Conservation (phyloP, 257 asterid genomes). For the Cinchona pubescens region DNA sequence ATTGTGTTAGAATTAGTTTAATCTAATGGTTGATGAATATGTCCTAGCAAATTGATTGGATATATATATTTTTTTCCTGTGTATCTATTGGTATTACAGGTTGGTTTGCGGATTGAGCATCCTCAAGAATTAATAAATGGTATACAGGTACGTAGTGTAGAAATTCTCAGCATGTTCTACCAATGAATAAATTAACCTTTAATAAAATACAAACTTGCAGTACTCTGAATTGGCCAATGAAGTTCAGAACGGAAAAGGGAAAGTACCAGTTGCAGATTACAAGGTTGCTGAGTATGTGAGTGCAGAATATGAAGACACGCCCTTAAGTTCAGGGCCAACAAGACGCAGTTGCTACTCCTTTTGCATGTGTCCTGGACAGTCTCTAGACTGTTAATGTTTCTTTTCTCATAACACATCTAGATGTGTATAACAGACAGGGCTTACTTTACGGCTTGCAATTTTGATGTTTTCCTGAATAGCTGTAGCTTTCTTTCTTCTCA, state of each 20-base stretch:
- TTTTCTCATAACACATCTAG: no score
- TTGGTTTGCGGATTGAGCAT: constrained; percentile 92
- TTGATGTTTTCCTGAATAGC: not conserved
- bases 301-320: constrained; percentile 21
- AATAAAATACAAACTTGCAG: no score
- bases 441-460: not conserved
- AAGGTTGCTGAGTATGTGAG: constrained; percentile 70
- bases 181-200: not conserved
- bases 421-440: no score
- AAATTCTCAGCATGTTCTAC: not conserved
- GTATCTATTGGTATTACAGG: constrained; percentile 36
- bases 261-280: constrained; percentile 96
- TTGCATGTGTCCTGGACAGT: constrained; percentile 99
- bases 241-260: constrained; percentile 80
- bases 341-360: constrained; percentile 84
- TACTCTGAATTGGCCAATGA: constrained; percentile 77
- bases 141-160: constrained; percentile 60
- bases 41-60: not conserved
- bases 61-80: no score
- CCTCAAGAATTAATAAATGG: constrained; percentile 83
- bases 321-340: constrained; percentile 34
- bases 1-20: not conserved
- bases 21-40: not conserved
- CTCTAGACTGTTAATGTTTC: no score
- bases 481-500: not conserved